Percentiles rank a stretch among this genome's conserved stretches.
phyloP scores from a whole-genome alignment of 495 filamentous ascomycete species.

The Lentithecium fluviatile region DNA sequence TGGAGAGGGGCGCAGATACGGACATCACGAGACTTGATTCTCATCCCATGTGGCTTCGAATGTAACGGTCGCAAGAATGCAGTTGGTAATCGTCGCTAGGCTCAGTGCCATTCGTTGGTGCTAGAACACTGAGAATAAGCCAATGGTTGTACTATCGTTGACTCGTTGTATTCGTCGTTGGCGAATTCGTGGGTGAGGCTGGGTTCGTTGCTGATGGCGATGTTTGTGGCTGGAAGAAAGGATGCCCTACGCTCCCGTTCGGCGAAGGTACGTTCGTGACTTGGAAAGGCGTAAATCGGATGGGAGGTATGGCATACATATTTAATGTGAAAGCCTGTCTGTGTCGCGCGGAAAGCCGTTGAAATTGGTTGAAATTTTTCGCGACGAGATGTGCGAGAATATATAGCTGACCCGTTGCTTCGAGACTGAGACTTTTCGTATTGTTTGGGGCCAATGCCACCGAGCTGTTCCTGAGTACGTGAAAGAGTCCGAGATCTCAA shows the following conservation, averaged over 20 bases:
- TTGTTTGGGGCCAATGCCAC: too few species aligned
- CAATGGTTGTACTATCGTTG: neutral
- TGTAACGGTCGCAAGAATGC: too few species aligned
- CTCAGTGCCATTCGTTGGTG: too few species aligned
- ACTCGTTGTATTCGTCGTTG: neutral
- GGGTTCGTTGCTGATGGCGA: slow-evolving; percentile 68
- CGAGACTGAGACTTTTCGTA: too few species aligned
- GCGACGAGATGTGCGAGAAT: neutral
- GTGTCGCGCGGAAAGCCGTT: neutral
- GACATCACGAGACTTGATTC: too few species aligned
- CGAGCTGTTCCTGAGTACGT: too few species aligned
- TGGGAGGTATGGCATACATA: slow-evolving; percentile 13
- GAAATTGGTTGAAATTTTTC: too few species aligned
- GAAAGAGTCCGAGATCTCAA: too few species aligned
- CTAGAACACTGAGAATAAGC: too few species aligned
- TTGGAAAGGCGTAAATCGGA: slow-evolving; percentile 27
- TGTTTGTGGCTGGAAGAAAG: slow-evolving; percentile 25
- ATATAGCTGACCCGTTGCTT: neutral
- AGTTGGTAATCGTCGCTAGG: too few species aligned
- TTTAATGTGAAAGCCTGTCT: neutral
- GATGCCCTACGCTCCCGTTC: slow-evolving; percentile 3
- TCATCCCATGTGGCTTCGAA: too few species aligned
- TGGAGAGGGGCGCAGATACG: too few species aligned
- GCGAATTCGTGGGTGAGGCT: slow-evolving; percentile 42
- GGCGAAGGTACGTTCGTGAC: slow-evolving; percentile 19